These are phyloP conservation scores for Talaromyces sp. DNA, from an alignment of 2,329 filamentous ascomycete genomes.

Conservation along the genomic window DNA sequence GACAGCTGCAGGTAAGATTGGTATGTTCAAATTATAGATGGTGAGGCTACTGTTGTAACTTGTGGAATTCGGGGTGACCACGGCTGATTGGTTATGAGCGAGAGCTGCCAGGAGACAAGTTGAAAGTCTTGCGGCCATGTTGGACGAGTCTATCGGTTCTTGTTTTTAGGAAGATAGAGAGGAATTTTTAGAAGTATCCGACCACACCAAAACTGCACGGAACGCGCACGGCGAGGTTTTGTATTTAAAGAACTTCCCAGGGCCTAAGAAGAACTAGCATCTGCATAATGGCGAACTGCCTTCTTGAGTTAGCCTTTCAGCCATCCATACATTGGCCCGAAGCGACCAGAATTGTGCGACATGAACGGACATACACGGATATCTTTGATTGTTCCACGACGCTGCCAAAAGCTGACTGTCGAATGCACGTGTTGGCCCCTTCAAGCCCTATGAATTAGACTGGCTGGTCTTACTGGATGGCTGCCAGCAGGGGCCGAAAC, in stretches of 20 bases:
- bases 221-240: not conserved
- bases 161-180: not conserved
- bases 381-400: not conserved
- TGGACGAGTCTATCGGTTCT: not conserved
- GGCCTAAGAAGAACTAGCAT: not conserved
- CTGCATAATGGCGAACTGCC: not conserved
- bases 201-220: not conserved
- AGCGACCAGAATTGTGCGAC: not conserved
- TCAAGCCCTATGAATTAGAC: not conserved
- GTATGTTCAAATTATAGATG: conserved; percentile 32
- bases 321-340: not conserved
- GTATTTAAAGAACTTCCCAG: not conserved
- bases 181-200: not conserved
- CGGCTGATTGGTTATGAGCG: not conserved
- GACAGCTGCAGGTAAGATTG: conserved; percentile 31
- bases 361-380: not conserved
- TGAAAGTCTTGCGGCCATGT: not conserved
- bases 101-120: conserved; percentile 14
- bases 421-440: not conserved
- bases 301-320: not conserved
- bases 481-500: not conserved
- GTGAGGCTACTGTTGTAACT: conserved; percentile 17
- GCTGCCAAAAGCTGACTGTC: not conserved
- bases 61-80: conserved; percentile 5
- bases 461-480: not conserved